A percentile compares a stretch with the other conserved stretches of the same genome.
These are phyloP conservation scores for Sordariomycetes sp. DNA, from an alignment of 2,329 filamentous ascomycete genomes.

Conservation along the genomic window DNA sequence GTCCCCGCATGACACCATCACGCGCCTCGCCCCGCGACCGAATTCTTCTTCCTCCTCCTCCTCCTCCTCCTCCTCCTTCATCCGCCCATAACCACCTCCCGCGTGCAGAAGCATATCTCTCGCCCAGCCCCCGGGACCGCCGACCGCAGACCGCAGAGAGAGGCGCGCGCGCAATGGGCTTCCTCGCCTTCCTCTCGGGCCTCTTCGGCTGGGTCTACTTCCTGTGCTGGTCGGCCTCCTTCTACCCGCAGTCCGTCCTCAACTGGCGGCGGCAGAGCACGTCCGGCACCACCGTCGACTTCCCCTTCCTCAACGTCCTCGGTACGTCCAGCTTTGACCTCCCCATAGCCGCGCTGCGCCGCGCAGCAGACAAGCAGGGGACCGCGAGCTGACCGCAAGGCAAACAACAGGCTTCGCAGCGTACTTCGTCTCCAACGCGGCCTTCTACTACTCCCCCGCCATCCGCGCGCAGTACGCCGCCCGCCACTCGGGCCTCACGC, in stretches of 20 bases:
- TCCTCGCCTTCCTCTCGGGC: constrained; percentile 42
- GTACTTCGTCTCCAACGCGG: constrained; percentile 66
- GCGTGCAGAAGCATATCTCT: too few relatives aligned
- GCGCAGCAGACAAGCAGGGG: too few relatives aligned
- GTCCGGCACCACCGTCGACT: constrained; percentile 78
- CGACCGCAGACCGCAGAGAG: constrained; percentile 7
- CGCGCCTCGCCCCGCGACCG: neutral
- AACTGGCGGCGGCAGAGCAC: constrained; percentile 74
- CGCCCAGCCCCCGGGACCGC: neutral
- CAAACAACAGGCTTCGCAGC: constrained; percentile 54
- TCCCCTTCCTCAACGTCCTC: constrained; percentile 64
- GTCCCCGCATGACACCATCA: neutral
- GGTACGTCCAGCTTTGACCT: constrained; percentile 26
- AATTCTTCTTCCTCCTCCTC: neutral
- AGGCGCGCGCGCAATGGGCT: constrained; percentile 10
- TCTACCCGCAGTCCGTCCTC: constrained; percentile 82
- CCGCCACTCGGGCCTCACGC: constrained; percentile 64
- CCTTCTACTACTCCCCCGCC: constrained; percentile 70
- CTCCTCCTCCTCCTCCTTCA: neutral
- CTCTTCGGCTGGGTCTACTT: constrained; percentile 71
- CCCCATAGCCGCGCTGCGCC: constrained; percentile 3
- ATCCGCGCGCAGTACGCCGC: constrained; percentile 77
- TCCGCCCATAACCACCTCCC: too few relatives aligned
- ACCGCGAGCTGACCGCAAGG: constrained; percentile 3
- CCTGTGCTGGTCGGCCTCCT: constrained; percentile 74